Percentiles rank a stretch among this genome's conserved stretches.
These are phyloP conservation scores for Fusarium albosuccineum DNA, from an alignment of 2,329 filamentous ascomycete genomes.

Conservation along the genomic window DNA sequence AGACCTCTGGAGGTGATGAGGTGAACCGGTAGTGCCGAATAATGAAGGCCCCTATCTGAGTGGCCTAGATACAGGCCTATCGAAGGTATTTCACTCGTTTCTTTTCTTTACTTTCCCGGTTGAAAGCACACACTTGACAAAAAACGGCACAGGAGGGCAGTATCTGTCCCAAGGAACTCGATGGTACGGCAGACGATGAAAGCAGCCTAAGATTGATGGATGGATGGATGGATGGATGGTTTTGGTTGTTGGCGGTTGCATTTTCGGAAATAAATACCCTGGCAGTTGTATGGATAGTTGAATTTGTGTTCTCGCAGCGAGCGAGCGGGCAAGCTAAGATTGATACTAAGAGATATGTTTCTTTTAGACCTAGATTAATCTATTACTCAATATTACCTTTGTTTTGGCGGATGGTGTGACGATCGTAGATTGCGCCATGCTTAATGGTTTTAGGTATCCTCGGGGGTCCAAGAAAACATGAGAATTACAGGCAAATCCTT, in stretches of 20 bases:
- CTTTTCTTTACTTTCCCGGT: background rate
- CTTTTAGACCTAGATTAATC: conserved; percentile 19
- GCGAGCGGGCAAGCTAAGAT: conserved; percentile 26
- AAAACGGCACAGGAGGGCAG: conserved; percentile 1
- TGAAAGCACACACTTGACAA: background rate
- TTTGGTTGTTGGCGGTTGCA: conserved; percentile 31
- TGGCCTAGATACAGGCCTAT: background rate
- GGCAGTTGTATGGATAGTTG: conserved; percentile 33
- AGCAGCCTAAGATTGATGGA: conserved; percentile 22
- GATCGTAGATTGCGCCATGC: too few species aligned
- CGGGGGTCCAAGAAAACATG: too few species aligned
- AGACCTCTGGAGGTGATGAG: conserved; percentile 41
- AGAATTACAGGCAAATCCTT: too few species aligned
- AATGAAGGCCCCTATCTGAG: background rate
- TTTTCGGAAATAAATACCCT: conserved; percentile 36
- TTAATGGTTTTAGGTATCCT: too few species aligned
- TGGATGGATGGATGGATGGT: conserved; percentile 25
- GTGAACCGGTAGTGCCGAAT: background rate
- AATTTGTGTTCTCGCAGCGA: conserved; percentile 34
- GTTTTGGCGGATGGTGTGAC: too few species aligned
- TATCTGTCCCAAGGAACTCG: conserved; percentile 3
- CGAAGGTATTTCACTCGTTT: background rate
- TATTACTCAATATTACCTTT: background rate
- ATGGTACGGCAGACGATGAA: conserved; percentile 14
- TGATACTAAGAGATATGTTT: conserved; percentile 29